phyloP scores from a whole-genome alignment of 2,329 filamentous ascomycete species.

The Tolypocladium ophioglossoides region DNA sequence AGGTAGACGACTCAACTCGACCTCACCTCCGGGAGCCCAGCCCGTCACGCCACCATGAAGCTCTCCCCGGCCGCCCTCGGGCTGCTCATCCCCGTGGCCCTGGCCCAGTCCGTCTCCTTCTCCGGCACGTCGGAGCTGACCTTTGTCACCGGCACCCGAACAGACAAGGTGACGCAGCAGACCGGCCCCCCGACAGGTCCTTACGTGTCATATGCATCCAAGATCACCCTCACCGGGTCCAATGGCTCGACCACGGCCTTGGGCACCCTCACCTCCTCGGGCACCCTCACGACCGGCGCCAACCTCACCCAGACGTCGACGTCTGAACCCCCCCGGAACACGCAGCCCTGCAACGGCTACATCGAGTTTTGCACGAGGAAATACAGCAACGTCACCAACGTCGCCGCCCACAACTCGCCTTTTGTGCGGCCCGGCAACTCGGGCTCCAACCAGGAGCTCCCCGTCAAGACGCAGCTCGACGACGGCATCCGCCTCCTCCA shows the following conservation, averaged over 20 bases:
- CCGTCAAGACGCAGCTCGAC: conserved; percentile 61
- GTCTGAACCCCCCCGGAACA: conserved; percentile 48
- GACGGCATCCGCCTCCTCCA: conserved; percentile 62
- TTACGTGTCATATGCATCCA: conserved; percentile 33
- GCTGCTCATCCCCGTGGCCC: conserved; percentile 12
- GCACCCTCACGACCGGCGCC: conserved; percentile 25
- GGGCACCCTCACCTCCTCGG: conserved; percentile 20
- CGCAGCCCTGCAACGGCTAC: conserved; percentile 69
- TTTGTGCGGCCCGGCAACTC: conserved; percentile 62
- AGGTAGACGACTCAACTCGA: background rate
- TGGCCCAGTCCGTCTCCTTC: conserved; percentile 17
- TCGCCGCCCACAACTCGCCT: conserved; percentile 73
- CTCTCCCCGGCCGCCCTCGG: conserved; percentile 9
- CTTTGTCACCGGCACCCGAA: conserved; percentile 26
- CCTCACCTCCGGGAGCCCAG: background rate
- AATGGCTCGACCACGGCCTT: conserved; percentile 11
- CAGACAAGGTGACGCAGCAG: conserved; percentile 24
- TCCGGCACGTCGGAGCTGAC: conserved; percentile 22
- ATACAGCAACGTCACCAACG: conserved; percentile 73
- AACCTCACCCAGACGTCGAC: conserved; percentile 28
- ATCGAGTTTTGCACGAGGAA: conserved; percentile 65
- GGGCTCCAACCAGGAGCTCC: conserved; percentile 63
- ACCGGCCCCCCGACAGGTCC: conserved; percentile 29
- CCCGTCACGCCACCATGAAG: conserved; percentile 11
- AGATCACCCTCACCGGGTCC: conserved; percentile 27